phyloP scores from a whole-genome alignment of 208 protist species.

The Wallacemonas sp. region DNA sequence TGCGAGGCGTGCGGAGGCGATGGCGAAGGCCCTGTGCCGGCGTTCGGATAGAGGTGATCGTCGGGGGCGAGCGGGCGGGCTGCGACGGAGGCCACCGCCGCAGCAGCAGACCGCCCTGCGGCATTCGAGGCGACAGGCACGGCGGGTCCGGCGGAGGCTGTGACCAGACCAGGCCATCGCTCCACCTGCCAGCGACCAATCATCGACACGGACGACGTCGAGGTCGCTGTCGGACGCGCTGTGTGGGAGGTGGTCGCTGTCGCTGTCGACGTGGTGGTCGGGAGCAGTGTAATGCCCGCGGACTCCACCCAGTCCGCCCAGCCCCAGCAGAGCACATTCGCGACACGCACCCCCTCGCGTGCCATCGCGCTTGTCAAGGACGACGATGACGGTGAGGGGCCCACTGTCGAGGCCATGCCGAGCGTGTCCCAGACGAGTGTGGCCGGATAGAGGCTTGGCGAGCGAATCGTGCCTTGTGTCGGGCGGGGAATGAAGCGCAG shows the following conservation, averaged over 20 bases:
- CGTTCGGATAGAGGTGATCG: constrained; percentile 11
- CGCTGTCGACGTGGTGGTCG: constrained; percentile 13
- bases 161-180: constrained; percentile 10
- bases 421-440: constrained; percentile 59
- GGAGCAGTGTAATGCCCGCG: too few relatives aligned
- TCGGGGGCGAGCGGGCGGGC: neutral
- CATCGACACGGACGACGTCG: too few relatives aligned
- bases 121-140: neutral
- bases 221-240: too few relatives aligned
- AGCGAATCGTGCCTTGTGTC: constrained; percentile 3
- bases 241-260: constrained; percentile 11
- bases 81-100: neutral
- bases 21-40: too few relatives aligned
- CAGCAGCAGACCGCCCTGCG: too few relatives aligned
- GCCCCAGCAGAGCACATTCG: constrained; percentile 44
- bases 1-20: neutral
- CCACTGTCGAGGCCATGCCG: neutral
- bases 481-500: constrained; percentile 18
- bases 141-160: neutral
- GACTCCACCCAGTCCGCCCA: constrained; percentile 80
- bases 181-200: constrained; percentile 19
- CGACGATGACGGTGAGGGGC: too few relatives aligned
- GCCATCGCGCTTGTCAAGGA: too few relatives aligned
- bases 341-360: too few relatives aligned
- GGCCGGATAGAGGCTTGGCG: constrained; percentile 46